A percentile compares a stretch with the other conserved stretches of the same genome.
These are phyloP conservation scores for Diplotaxis tenuifolia DNA, from an alignment of 345 rosid species.

Conservation along the genomic window DNA sequence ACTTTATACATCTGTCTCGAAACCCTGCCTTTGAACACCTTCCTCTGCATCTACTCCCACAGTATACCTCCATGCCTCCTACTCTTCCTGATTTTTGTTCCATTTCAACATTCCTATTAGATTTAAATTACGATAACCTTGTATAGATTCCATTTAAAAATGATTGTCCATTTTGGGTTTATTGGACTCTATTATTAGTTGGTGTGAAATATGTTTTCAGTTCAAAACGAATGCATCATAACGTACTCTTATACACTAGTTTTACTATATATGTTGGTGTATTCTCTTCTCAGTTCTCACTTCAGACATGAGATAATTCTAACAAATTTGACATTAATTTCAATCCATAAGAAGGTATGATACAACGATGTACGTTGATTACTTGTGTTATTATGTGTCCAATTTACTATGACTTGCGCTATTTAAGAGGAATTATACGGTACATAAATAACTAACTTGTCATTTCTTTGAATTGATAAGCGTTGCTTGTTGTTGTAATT, in stretches of 20 bases:
- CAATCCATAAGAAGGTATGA: too few relatives aligned
- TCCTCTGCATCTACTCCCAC: slow-evolving; percentile 45
- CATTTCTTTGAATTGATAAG: not conserved
- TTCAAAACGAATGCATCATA: not conserved
- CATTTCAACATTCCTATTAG: not conserved
- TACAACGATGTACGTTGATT: too few relatives aligned
- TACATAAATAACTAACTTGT: not conserved
- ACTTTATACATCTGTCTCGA: slow-evolving; percentile 56
- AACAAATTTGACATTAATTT: too few relatives aligned
- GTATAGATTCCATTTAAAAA: not conserved
- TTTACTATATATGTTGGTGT: too few relatives aligned
- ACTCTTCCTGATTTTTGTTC: slow-evolving; percentile 10
- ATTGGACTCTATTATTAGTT: not conserved
- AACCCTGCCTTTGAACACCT: slow-evolving; percentile 59
- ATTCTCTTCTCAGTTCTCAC: not conserved
- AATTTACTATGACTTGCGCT: not conserved
- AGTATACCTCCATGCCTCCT: slow-evolving; percentile 18
- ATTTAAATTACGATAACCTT: too few relatives aligned
- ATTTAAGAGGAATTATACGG: not conserved
- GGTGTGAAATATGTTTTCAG: not conserved
- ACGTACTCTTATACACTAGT: too few relatives aligned
- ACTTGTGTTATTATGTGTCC: too few relatives aligned
- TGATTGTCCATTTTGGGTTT: not conserved
- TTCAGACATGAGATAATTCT: too few relatives aligned
- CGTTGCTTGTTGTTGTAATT: not conserved